These are phyloP conservation scores for Globisporangium carolinianum DNA, from an alignment of 352 stramenopile species.

Conservation along the genomic window DNA sequence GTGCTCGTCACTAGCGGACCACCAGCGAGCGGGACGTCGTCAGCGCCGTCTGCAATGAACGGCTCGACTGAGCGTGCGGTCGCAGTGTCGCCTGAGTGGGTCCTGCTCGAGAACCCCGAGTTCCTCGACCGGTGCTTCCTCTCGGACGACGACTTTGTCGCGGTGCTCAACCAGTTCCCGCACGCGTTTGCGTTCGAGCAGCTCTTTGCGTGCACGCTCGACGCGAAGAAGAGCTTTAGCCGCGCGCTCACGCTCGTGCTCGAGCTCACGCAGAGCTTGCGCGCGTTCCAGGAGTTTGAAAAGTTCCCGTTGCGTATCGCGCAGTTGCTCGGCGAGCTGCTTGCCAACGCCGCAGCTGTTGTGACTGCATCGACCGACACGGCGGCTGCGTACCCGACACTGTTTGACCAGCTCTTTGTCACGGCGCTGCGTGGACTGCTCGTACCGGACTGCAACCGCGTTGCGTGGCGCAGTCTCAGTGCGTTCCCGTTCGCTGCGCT, in stretches of 20 bases:
- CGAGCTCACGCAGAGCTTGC: slow-evolving; percentile 64
- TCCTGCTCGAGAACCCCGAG: slow-evolving; percentile 78
- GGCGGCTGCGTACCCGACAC: slow-evolving; percentile 51
- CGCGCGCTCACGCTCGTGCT: slow-evolving; percentile 65
- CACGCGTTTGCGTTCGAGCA: slow-evolving; percentile 79
- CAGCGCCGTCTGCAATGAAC: slow-evolving; percentile 18
- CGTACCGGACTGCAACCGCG: slow-evolving; percentile 67
- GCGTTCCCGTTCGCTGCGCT: slow-evolving; percentile 68
- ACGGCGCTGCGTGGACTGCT: slow-evolving; percentile 71
- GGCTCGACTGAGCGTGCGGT: slow-evolving; percentile 12
- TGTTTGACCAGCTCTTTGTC: slow-evolving; percentile 84
- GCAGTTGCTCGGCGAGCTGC: slow-evolving; percentile 56
- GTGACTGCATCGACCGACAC: slow-evolving; percentile 26
- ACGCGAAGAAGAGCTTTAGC: slow-evolving; percentile 78
- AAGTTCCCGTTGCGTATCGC: slow-evolving; percentile 67
- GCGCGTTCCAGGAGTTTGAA: slow-evolving; percentile 77
- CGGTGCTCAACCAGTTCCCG: slow-evolving; percentile 80
- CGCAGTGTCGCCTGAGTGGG: slow-evolving; percentile 62
- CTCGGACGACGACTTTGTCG: slow-evolving; percentile 81
- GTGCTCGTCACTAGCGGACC: slow-evolving; percentile 64
- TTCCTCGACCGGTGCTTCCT: slow-evolving; percentile 75
- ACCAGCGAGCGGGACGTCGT: slow-evolving; percentile 12
- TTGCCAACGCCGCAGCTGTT: slow-evolving; percentile 49
- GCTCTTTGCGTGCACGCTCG: slow-evolving; percentile 53
- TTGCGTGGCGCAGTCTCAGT: slow-evolving; percentile 65